phyloP scores from a whole-genome alignment of 352 stramenopile species.

The Phytophthora hibernalis region DNA sequence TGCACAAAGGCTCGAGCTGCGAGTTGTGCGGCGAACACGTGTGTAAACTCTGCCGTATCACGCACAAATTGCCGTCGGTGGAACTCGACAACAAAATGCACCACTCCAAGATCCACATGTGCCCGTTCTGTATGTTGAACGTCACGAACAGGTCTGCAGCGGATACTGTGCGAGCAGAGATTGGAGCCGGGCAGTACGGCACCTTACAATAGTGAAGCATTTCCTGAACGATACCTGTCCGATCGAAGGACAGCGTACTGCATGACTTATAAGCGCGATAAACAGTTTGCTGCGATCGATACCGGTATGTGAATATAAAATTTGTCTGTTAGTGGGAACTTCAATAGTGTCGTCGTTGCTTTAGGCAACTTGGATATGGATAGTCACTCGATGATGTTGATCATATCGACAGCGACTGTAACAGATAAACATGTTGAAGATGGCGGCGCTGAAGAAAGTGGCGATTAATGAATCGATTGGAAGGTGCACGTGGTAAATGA shows the following conservation, averaged over 20 bases:
- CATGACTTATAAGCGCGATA: slow-evolving; percentile 27
- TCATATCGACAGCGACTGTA: background rate
- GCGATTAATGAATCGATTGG: background rate
- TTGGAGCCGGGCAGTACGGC: slow-evolving; percentile 30
- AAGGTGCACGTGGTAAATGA: slow-evolving; percentile 1
- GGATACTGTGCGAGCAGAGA: slow-evolving; percentile 26
- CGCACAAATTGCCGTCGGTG: slow-evolving; percentile 31
- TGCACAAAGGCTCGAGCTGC: slow-evolving; percentile 32
- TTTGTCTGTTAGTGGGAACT: background rate
- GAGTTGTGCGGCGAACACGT: slow-evolving; percentile 34
- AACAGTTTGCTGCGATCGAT: slow-evolving; percentile 13
- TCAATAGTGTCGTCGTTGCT: too few relatives aligned
- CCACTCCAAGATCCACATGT: slow-evolving; percentile 29
- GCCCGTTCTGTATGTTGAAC: slow-evolving; percentile 25
- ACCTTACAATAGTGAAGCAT: slow-evolving; percentile 23
- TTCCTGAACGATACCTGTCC: slow-evolving; percentile 19
- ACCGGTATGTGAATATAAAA: slow-evolving; percentile 23
- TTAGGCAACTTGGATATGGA: background rate
- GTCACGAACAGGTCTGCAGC: slow-evolving; percentile 28
- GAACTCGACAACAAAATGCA: slow-evolving; percentile 39
- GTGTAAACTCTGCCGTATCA: slow-evolving; percentile 33
- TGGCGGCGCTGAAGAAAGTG: slow-evolving; percentile 2
- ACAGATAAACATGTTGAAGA: slow-evolving; percentile 7
- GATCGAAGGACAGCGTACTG: slow-evolving; percentile 27
- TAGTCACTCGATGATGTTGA: background rate